A percentile compares a stretch with the other conserved stretches of the same genome.
These are phyloP conservation scores for Plasmodium falciparum DNA, from an alignment of 169 alveolate species.

Conservation along the genomic window DNA sequence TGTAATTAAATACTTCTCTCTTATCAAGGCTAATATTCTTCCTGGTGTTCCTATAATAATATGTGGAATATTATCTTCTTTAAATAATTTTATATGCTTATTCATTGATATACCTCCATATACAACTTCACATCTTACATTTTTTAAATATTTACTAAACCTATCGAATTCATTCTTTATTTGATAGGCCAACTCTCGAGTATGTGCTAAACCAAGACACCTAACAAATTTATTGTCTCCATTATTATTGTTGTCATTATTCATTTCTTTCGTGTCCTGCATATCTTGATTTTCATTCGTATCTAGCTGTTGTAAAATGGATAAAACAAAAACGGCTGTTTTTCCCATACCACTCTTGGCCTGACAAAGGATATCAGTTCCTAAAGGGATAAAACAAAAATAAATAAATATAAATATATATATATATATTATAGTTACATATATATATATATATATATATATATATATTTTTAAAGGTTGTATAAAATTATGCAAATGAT, in stretches of 20 bases:
- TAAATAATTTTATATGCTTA: conserved; percentile 95
- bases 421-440: not conserved
- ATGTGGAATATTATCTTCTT: conserved; percentile 95
- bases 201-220: conserved; percentile 97
- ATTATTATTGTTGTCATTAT: conserved; percentile 55
- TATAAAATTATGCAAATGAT: too few species aligned
- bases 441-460: conserved; percentile 1
- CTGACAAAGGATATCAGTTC: conserved; percentile 98
- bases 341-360: conserved; percentile 99
- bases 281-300: conserved; percentile 90
- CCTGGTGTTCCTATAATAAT: conserved; percentile 99
- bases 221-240: conserved; percentile 85
- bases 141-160: conserved; percentile 96
- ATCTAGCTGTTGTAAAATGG: conserved; percentile 96
- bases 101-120: conserved; percentile 98
- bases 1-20: conserved; percentile 93
- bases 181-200: conserved; percentile 99
- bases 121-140: conserved; percentile 96
- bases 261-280: conserved; percentile 77
- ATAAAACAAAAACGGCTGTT: conserved; percentile 99
- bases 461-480: not conserved
- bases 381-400: conserved; percentile 79
- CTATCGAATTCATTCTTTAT: conserved; percentile 98
- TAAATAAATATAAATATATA: not conserved
- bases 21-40: conserved; percentile 95